phyloP scores from a whole-genome alignment of 768 basidiomycete genomes.

The Amanita subjunquillea region DNA sequence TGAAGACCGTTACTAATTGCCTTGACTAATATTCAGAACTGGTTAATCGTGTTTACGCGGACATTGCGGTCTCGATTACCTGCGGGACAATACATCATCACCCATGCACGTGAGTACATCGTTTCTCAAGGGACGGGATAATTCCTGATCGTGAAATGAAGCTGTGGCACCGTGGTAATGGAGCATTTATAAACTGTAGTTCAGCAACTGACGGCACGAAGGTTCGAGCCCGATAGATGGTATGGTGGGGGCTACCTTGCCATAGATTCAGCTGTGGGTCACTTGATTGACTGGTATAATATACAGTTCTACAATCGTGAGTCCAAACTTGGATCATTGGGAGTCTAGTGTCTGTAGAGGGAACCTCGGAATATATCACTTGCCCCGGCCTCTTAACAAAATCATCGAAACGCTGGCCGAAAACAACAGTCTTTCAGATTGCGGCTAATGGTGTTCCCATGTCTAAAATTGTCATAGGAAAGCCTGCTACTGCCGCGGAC shows the following conservation, averaged over 20 bases:
- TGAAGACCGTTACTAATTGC: neutral
- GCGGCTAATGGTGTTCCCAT: constrained; percentile 38
- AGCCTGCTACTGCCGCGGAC: constrained; percentile 44
- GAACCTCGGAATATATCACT: constrained; percentile 50
- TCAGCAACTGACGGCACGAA: constrained; percentile 8
- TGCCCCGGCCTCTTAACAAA: constrained; percentile 36
- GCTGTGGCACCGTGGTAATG: constrained; percentile 39
- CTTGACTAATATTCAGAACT: constrained; percentile 16
- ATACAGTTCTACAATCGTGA: constrained; percentile 25
- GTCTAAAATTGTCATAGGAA: constrained; percentile 46
- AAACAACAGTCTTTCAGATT: constrained; percentile 51
- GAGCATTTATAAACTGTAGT: neutral
- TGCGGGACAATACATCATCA: constrained; percentile 36
- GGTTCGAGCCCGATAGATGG: constrained; percentile 32
- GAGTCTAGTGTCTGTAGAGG: constrained; percentile 31
- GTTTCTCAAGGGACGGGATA: neutral
- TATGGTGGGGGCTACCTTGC: constrained; percentile 44
- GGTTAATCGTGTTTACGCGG: constrained; percentile 44
- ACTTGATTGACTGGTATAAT: constrained; percentile 58
- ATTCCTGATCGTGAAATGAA: constrained; percentile 9
- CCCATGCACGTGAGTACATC: constrained; percentile 39
- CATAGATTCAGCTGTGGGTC: constrained; percentile 42
- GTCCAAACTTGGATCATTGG: constrained; percentile 6
- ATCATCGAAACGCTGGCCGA: constrained; percentile 38
- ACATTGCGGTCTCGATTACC: constrained; percentile 40